Base-by-base conservation (phyloP, 78 protist species). In the Dictyostelium purpureum region DNA sequence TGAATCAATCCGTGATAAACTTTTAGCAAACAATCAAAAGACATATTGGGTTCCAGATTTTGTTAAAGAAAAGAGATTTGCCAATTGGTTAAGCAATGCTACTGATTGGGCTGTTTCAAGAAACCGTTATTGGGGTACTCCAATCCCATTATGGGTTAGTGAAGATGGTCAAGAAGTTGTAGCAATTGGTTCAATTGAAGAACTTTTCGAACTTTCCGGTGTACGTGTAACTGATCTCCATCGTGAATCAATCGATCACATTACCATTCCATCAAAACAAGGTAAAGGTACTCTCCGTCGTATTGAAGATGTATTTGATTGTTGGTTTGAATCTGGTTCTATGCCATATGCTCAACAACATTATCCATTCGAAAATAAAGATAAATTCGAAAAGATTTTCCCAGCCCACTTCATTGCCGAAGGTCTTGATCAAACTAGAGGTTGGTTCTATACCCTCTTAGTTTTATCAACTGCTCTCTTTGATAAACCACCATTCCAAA, bases 401-500 rank as follows among this genome's bases (percentile, higher is more conserved):
- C 99, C 99, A 26, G 99, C 99, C 47, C 99, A 99, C 70, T 99
- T 99, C 94, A 97, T 98, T 45, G 99, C 99, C 42, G 99, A 99
- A 96, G 99, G 99, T 61, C 70, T 96, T 51, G 98, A 96, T 47
- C 99, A 98, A 93, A 98, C 99, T 43, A 65, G 98, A 35, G 99
- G 99, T 38, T 97, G 99, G 99, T 99, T 99, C 97, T 99, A 99
- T 97, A 99, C 99, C 2, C 97, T 99, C 45, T 52, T 99, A 67
- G 99, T 99, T 9, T 80, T 99, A 65, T 87, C 98, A 24, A 98
- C 99, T 11, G 99, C 99, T 2, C 98, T 99, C 76, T 98, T 98
- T 74, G 98, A 98, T 78, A 57, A 91, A 93, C 98, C 99, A 11
- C 95, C 99, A 47, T 98, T 96, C 97, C 98, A 99, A 96, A 98